Base-by-base conservation (phyloP, 2,329 filamentous ascomycete genomes). In the Pseudodiploospora longispora region DNA sequence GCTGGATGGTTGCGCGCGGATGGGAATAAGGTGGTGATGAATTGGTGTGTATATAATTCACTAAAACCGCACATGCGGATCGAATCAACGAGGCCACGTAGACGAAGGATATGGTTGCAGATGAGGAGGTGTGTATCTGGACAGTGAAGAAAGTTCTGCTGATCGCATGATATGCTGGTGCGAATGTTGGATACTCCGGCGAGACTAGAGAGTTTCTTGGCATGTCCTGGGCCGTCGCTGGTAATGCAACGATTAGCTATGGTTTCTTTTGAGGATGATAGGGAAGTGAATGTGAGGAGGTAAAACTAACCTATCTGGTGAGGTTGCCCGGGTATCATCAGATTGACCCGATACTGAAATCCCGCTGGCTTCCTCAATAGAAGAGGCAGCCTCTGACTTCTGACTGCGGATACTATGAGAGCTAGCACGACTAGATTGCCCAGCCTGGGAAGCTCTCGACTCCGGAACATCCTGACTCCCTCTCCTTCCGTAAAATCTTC, bases 41-140 rank as follows among this genome's bases (percentile, higher is more conserved):
- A 52, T 6, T 42, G 45, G 28, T 53, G 44, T 0, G 60, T 58
- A 47, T 63, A 66, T 0, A 38, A 9, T 9, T 63, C 55, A 45
- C 51, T 56, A 47, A 69, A 67, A 2, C 66, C 66, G 27, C 58
- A 63, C 43, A 69, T 58, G 12, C 66, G 59, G 6, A 62, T 46
- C 1, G 62, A 60, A 31, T 52, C 47, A 37, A 68, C 43, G 2
- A 56, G 52, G 5, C 55, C 60, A 8, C 47, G 51, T 2, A 69
- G 58, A 2, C 44, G 49, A 4, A 57, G 30, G 4, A 69, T 48
- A 12, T 54, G 53, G 38, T 62, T 55, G 47, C 59, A 66, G 10
- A 66, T 53, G 7, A 43, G 9, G 27, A 67, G 55, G 33, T 58
- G 50, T 2, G 52, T 47, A 12, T 66, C 58, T 6, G 59, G 55